Base-by-base conservation (phyloP, 495 filamentous ascomycete species). In the Neurospora sp. region DNA sequence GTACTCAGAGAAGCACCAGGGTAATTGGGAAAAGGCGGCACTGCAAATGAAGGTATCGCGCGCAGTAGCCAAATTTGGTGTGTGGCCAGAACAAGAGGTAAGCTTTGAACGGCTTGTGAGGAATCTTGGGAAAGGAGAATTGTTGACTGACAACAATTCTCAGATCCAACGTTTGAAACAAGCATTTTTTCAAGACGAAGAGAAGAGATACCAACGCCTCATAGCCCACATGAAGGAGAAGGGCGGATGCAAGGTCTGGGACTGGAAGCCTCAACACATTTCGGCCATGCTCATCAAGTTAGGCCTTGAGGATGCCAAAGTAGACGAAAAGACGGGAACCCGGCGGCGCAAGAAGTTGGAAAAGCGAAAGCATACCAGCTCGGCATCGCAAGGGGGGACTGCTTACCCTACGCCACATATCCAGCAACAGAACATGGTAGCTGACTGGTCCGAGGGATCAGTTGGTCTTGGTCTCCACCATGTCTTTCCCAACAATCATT, bases 1-100 rank as follows among this genome's bases (percentile, higher is more conserved):
- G 54, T 86, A 83, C 74, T 79, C 83, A 38, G 81, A 82, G 38
- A 80, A 77, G 66, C 83, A 79, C 28, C 73, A 76, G 71, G 80
- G 79, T n/a, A 83, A 83, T 54, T 80, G 81, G 75, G 78, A 79
- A 69, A 84, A 85, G 71, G 84, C 84, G 37, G 81, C 81, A 19
- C 78, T 86, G 0, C 85, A 86, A 70, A 86, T 86, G 85, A 85
- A 85, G 74, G 79, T 85, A 36, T 85, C 83, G 10, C 82, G 85
- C 15, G 81, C 82, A 5, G 82, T 85, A 34, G 78, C 84, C 42
- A 83, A 83, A 70, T 84, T 81, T 66, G 83, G 81, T 15, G 77
- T 79, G 2, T 86, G 85, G 85, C 84, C 83, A 17, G 76, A 80
- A 28, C 71, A 59, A 48, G 85, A 86, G 78, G 85, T 86, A 72